A percentile compares a stretch with the other conserved stretches of the same genome.
phyloP scores from a whole-genome alignment of 1,284 basidiomycete species.

The Phylloporus sp. region DNA sequence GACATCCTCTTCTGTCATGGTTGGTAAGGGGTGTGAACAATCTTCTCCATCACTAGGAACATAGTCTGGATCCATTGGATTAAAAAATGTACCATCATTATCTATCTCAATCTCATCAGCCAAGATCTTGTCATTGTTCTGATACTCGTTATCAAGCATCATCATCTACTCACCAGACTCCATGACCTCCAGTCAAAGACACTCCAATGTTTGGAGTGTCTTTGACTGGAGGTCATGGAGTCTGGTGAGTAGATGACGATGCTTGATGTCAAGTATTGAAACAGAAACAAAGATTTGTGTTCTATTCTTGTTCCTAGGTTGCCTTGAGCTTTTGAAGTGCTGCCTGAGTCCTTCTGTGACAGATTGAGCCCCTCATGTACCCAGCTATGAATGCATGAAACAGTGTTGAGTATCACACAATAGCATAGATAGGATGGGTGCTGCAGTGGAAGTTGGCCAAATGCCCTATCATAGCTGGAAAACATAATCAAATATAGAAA shows the following conservation, averaged over 20 bases:
- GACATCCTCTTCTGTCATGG: not conserved
- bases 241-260: not conserved
- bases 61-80: not conserved
- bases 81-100: not conserved
- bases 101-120: not conserved
- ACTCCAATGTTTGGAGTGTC: not conserved
- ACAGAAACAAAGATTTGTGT: not conserved
- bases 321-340: constrained; percentile 4
- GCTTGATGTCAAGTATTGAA: not conserved
- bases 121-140: not conserved
- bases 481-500: too few species aligned
- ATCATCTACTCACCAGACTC: not conserved
- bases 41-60: not conserved
- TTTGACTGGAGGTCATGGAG: not conserved
- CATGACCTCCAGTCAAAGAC: not conserved
- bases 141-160: not conserved
- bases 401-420: not conserved
- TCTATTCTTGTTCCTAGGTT: constrained; percentile 1
- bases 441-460: too few species aligned
- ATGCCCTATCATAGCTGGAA: too few species aligned
- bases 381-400: not conserved
- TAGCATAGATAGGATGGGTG: too few species aligned
- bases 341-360: not conserved
- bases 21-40: too few species aligned
- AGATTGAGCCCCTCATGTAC: not conserved